These are phyloP conservation scores for Trichomonascaceae sp. DNA, from an alignment of 1,139 yeast genomes.

Conservation along the genomic window DNA sequence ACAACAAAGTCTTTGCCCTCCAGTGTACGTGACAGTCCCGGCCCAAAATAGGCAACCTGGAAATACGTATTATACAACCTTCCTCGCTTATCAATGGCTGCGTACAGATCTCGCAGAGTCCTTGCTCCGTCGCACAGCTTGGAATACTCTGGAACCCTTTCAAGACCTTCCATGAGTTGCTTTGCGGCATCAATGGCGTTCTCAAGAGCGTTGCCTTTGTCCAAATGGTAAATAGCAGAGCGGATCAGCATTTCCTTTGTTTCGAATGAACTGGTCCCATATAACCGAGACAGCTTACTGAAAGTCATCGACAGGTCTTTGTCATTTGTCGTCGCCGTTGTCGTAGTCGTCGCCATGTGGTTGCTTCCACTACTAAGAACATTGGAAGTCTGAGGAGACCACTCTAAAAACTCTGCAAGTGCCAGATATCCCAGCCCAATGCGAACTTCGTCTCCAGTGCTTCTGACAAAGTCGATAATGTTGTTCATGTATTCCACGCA, in stretches of 20 bases:
- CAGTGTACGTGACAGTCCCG: background rate
- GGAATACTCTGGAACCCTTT: background rate
- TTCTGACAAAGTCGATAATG: background rate
- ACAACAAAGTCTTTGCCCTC: background rate
- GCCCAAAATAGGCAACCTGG: background rate
- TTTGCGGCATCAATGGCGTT: background rate
- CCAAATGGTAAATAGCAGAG: background rate
- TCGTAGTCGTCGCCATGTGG: too few relatives aligned
- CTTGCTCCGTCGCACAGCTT: background rate
- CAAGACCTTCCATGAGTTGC: background rate
- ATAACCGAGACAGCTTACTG: background rate
- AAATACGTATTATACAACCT: background rate
- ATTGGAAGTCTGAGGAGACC: too few relatives aligned
- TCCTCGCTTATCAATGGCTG: background rate
- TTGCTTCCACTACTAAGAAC: too few relatives aligned
- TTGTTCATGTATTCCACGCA: background rate
- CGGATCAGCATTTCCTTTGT: background rate
- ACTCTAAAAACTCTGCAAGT: background rate
- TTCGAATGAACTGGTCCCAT: background rate
- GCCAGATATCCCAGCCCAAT: background rate
- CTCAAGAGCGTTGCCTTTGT: background rate
- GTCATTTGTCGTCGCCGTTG: too few relatives aligned
- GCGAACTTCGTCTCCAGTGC: background rate
- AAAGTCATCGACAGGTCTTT: too few relatives aligned
- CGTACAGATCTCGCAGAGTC: background rate